Conservation (phyloP, 176 grass and related monocot genomes). For the Phoenix roebelenii region DNA sequence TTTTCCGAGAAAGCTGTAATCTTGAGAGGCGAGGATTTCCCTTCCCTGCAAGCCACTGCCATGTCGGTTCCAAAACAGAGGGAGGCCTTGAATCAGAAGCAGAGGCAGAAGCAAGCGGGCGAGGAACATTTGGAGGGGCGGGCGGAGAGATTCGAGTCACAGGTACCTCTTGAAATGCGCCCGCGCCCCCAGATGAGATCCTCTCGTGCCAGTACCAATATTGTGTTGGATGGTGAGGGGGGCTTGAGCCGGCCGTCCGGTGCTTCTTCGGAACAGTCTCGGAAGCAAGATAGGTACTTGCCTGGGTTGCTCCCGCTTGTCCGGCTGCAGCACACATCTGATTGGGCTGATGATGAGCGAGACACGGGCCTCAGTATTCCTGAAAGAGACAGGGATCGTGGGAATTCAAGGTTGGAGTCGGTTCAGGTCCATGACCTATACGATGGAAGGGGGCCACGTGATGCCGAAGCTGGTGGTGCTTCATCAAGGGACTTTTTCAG, state of each 20-base stretch:
- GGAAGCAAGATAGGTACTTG: conserved; percentile 34
- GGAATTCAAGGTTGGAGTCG: conserved; percentile 44
- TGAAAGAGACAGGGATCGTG: conserved; percentile 49
- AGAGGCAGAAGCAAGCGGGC: conserved; percentile 48
- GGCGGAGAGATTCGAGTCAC: conserved; percentile 17
- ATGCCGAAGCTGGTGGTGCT: conserved; percentile 11
- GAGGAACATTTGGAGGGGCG: conserved; percentile 14
- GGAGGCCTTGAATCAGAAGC: conserved; percentile 23
- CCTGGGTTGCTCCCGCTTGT: conserved; percentile 44
- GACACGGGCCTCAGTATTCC: conserved; percentile 75
- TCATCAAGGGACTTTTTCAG: conserved; percentile 32
- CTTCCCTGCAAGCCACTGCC: conserved; percentile 63
- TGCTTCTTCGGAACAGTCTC: conserved; percentile 28
- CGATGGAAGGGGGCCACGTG: conserved; percentile 16
- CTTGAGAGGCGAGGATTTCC: conserved; percentile 91
- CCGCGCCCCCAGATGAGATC: conserved; percentile 72
- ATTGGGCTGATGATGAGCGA: conserved; percentile 95
- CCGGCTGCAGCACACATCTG: conserved; percentile 60
- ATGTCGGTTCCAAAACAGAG: conserved; percentile 28
- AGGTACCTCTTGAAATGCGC: conserved; percentile 56
- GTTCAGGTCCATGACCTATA: conserved; percentile 23
- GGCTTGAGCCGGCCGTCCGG: conserved; percentile 8
- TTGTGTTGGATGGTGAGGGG: conserved; percentile 13
- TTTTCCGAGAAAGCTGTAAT: conserved; percentile 57
- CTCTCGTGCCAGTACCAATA: conserved; percentile 20